Evolutionary conservation across 2,329 filamentous ascomycete species (phyloP).

Genomic region (Aureobasidium melanogenum): DNA sequence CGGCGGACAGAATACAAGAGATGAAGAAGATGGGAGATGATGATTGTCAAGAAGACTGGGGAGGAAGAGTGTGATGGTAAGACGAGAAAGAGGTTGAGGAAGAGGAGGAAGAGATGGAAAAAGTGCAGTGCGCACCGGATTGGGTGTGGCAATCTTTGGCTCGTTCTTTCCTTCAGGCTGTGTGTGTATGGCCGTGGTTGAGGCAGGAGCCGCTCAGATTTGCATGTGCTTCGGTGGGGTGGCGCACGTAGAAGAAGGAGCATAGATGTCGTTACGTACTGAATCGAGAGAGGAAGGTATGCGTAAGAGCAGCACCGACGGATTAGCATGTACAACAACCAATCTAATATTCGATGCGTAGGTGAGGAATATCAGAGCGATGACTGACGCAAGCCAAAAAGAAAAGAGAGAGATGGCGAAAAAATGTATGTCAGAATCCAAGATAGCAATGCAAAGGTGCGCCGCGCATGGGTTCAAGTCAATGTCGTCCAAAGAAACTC

Average conservation of each 20-base stretch:
- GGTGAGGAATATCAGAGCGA: neutral
- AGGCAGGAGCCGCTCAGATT: slow-evolving; percentile 15
- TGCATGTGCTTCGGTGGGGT: slow-evolving; percentile 12
- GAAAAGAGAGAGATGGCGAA: neutral
- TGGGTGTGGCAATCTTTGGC: slow-evolving; percentile 5
- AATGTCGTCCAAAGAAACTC: neutral
- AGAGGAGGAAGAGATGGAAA: neutral
- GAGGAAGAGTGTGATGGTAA: slow-evolving; percentile 11
- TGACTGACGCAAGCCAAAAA: neutral
- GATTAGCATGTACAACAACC: neutral
- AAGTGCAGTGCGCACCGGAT: neutral
- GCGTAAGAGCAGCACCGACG: slow-evolving; percentile 10
- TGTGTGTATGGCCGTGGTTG: slow-evolving; percentile 10
- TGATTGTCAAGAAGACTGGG: slow-evolving; percentile 16
- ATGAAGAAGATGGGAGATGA: slow-evolving; percentile 26
- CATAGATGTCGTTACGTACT: slow-evolving; percentile 12
- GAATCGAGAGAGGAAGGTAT: slow-evolving; percentile 3
- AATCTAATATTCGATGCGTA: neutral
- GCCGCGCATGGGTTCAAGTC: slow-evolving; percentile 1
- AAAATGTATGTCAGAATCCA: slow-evolving; percentile 7
- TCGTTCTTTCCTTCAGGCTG: neutral
- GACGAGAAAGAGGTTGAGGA: neutral
- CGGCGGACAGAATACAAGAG: slow-evolving; percentile 27
- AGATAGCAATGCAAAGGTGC: slow-evolving; percentile 9
- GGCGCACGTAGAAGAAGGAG: slow-evolving; percentile 12